Conservation (phyloP, 495 filamentous ascomycete species). For the Cercophora samala region DNA sequence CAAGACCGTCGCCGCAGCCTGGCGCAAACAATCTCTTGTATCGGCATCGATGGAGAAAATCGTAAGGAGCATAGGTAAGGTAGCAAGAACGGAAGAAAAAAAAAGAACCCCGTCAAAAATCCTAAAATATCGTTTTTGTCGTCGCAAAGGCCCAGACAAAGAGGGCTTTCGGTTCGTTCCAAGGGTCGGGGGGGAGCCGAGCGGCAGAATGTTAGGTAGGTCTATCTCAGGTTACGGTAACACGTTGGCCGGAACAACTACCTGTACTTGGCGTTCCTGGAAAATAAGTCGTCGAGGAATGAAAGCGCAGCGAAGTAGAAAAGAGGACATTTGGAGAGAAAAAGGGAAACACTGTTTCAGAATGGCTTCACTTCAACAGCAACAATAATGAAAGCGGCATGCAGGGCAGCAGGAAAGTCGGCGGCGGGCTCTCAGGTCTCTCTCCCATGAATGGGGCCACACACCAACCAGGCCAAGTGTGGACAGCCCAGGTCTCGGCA, state of each 20-base stretch:
- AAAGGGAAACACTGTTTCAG: neutral
- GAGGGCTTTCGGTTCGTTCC: neutral
- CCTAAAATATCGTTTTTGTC: neutral
- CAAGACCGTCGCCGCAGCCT: neutral
- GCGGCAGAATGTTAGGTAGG: neutral
- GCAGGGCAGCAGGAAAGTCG: neutral
- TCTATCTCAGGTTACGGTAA: neutral
- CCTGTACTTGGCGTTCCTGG: neutral
- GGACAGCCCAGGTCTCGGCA: neutral
- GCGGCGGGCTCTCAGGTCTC: too few species aligned
- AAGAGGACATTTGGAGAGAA: neutral
- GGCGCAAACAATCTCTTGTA: neutral
- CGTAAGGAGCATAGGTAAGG: neutral
- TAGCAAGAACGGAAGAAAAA: neutral
- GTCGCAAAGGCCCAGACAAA: neutral
- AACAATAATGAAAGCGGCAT: neutral
- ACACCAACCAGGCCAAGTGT: neutral
- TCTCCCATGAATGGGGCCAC: neutral
- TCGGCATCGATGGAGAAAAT: constrained; percentile 1
- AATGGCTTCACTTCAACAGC: neutral
- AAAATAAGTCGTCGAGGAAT: neutral
- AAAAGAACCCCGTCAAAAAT: neutral
- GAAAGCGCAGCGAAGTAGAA: neutral
- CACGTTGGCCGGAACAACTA: neutral
- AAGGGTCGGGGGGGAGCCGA: neutral